Percentiles rank a stretch among this genome's conserved stretches.
Evolutionary conservation across 495 filamentous ascomycete genomes (phyloP).

Genomic region (Viridothelium virens): DNA sequence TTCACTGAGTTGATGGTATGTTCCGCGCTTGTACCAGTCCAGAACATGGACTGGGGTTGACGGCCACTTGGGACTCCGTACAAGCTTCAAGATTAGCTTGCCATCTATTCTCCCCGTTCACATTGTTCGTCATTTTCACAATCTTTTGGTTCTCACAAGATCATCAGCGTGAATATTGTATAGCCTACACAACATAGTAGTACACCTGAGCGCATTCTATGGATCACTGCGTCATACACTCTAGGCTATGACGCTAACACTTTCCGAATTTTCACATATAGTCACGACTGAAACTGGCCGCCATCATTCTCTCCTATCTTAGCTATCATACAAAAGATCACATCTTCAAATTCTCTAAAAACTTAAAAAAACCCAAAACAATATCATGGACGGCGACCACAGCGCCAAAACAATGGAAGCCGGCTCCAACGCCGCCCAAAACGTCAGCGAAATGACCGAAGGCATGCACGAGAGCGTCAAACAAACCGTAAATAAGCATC

Average conservation of each 20-base stretch:
- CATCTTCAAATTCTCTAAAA: background rate
- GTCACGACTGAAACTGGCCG: background rate
- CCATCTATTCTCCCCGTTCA: background rate
- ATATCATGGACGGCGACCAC: slow-evolving; percentile 18
- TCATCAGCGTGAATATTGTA: background rate
- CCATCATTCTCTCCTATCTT: background rate
- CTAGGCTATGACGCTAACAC: background rate
- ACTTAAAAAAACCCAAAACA: background rate
- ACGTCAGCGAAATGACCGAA: slow-evolving; percentile 16
- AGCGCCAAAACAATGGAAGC: slow-evolving; percentile 14
- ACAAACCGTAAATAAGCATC: slow-evolving; percentile 5
- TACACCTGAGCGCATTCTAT: slow-evolving; percentile 3
- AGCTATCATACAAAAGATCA: background rate
- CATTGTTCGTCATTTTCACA: background rate
- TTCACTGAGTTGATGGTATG: background rate
- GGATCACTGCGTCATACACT: slow-evolving; percentile 8
- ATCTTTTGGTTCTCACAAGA: background rate
- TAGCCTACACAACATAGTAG: background rate
- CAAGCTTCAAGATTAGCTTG: background rate
- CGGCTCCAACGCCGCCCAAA: slow-evolving; percentile 16
- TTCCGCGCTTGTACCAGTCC: background rate
- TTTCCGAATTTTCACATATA: slow-evolving; percentile 1
- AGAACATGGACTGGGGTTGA: background rate
- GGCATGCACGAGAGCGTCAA: slow-evolving; percentile 23
- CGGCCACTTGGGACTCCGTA: background rate